Evolutionary conservation across 441 rosid genomes (phyloP), one percentile per base, ranked within the genome.

Genomic region (Croton laevigatus): DNA sequence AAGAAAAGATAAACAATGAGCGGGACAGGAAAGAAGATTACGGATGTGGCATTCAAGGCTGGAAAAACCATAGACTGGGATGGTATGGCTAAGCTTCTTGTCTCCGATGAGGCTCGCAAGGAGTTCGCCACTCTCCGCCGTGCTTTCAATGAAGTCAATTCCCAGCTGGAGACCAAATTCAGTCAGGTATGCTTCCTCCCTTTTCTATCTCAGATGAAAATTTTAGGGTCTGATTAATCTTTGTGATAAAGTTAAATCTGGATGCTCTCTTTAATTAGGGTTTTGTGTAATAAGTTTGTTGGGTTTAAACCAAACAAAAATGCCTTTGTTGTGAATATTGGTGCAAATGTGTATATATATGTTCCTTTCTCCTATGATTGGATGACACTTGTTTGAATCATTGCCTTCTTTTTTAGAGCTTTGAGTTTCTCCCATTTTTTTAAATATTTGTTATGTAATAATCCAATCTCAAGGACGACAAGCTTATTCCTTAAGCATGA

Each of bases 81-180:
- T 0, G 97, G 95, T 23, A 89, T 95, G 98, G 91, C 97, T 0
- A 93, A 91, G 88, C 87, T 95, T 62, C 68, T 95, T n/a, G 98
- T 93, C 75, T 82, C 95, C 81, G 97, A 89, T 36, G 97, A 89
- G 81, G 97, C 99, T 71, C 97, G 96, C 78, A 89, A 86, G 82
- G 99, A 95, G 88, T 95, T 93, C 83, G 80, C 89, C 79, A 72
- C 73, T 8, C 99, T 95, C 70, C 98, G 97, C 53, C 97, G 96
- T 78, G 84, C 97, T 70, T 95, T 93, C 82, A 91, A 91, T 66
- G 98, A 95, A 48, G 99, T 95, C 45, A 95, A 95, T 85, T 69
- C 87, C 52, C 77, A 84, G 76, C 97, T 95, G 71, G 84, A 89
- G 81, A 88, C 98, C 78, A 95, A 95, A 74, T 95, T 95, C 83